A percentile compares a stretch with the other conserved stretches of the same genome.
Conservation (phyloP, 2,329 filamentous ascomycete species). For the Ophiocordyceps sinensis region DNA sequence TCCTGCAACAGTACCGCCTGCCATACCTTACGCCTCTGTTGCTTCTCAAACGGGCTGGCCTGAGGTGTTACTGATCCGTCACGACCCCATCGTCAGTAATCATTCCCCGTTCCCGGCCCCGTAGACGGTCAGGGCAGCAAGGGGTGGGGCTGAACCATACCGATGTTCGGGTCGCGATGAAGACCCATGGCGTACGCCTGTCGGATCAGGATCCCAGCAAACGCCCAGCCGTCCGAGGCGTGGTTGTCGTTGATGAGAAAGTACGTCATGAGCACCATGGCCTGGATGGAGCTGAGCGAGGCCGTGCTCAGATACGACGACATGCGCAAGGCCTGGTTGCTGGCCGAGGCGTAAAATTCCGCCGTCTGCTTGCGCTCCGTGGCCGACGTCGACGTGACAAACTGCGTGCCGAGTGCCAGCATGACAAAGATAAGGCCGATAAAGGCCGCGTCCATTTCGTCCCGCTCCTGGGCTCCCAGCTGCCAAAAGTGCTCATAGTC, state of each 20-base stretch:
- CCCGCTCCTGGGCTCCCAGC: constrained; percentile 40
- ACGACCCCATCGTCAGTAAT: background rate
- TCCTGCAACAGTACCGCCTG: constrained; percentile 70
- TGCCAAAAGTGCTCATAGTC: constrained; percentile 72
- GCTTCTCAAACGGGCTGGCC: constrained; percentile 57
- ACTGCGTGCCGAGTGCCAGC: constrained; percentile 66
- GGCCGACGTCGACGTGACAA: constrained; percentile 45
- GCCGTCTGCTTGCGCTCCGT: constrained; percentile 58
- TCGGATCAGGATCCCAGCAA: constrained; percentile 61
- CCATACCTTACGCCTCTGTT: constrained; percentile 67
- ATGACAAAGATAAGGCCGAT: constrained; percentile 64
- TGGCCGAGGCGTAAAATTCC: constrained; percentile 69
- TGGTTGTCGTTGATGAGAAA: constrained; percentile 81
- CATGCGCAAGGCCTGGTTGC: constrained; percentile 62
- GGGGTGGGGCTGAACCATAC: constrained; percentile 13
- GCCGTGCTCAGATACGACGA: constrained; percentile 65
- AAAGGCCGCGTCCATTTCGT: constrained; percentile 49
- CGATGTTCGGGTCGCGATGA: constrained; percentile 65
- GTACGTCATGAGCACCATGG: constrained; percentile 69
- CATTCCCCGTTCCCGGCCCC: background rate
- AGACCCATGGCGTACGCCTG: constrained; percentile 73
- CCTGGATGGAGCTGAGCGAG: constrained; percentile 57
- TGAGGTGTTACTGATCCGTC: constrained; percentile 40
- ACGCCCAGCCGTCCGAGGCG: constrained; percentile 69
- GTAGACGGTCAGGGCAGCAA: background rate